Conservation (phyloP, 495 filamentous ascomycete genomes). For the Xylona heveae region DNA sequence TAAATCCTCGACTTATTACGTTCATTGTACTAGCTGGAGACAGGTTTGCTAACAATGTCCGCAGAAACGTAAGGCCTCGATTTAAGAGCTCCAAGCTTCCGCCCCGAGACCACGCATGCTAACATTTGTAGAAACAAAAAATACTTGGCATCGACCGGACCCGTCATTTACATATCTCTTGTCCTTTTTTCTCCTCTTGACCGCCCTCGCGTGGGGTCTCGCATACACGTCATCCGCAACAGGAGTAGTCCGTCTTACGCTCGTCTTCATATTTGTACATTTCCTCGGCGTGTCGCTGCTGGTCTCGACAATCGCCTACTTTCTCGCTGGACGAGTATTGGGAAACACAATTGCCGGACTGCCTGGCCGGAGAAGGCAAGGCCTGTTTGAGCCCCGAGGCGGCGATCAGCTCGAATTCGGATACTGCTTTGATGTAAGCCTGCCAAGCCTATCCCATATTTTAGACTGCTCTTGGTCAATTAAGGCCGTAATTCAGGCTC, state of each 20-base stretch:
- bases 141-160: slow-evolving; percentile 57
- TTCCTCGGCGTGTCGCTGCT: slow-evolving; percentile 40
- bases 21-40: too few relatives aligned
- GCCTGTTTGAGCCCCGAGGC: slow-evolving; percentile 29
- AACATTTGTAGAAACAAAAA: slow-evolving; percentile 40
- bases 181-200: slow-evolving; percentile 51
- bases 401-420: slow-evolving; percentile 41
- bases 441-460: too few relatives aligned
- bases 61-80: slow-evolving; percentile 35
- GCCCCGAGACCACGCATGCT: slow-evolving; percentile 4
- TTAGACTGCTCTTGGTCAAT: too few relatives aligned
- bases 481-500: not conserved
- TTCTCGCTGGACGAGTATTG: slow-evolving; percentile 39
- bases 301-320: slow-evolving; percentile 39
- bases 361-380: slow-evolving; percentile 28
- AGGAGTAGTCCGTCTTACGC: slow-evolving; percentile 32
- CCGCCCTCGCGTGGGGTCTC: slow-evolving; percentile 50
- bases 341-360: slow-evolving; percentile 29
- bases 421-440: slow-evolving; percentile 53
- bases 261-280: slow-evolving; percentile 46
- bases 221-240: slow-evolving; percentile 38
- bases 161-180: slow-evolving; percentile 62
- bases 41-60: too few relatives aligned
- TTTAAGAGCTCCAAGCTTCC: slow-evolving; percentile 1
- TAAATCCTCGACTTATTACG: too few relatives aligned